These are phyloP conservation scores for Macadamia tetraphylla DNA, from an alignment of 164 flowering plant genomes.

Conservation along the genomic window DNA sequence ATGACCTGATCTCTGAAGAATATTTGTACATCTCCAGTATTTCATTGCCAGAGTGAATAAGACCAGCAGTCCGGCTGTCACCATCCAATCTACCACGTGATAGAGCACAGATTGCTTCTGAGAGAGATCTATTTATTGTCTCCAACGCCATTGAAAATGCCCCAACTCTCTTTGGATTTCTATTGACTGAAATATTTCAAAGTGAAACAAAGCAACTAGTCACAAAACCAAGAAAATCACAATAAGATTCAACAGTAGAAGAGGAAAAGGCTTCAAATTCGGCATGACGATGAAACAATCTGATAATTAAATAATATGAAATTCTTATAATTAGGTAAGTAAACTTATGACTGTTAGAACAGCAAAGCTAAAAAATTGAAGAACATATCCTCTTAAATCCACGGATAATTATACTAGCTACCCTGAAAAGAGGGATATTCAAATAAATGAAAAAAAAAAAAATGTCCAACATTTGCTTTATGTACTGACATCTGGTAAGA, in stretches of 20 bases:
- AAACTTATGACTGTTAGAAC: too few relatives aligned
- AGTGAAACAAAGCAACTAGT: not conserved
- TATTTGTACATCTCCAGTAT: conserved; percentile 75
- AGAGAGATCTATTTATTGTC: conserved; percentile 86
- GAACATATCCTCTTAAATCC: too few relatives aligned
- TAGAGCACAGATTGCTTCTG: conserved; percentile 84
- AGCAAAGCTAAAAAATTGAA: too few relatives aligned
- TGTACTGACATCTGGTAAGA: too few relatives aligned
- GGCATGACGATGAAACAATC: not conserved
- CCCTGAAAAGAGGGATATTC: too few relatives aligned
- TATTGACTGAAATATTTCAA: conserved; percentile 47
- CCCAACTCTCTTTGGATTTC: conserved; percentile 88
- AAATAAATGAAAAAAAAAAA: too few relatives aligned
- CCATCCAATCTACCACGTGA: conserved; percentile 91
- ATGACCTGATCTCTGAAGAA: conserved; percentile 70
- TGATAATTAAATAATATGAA: too few relatives aligned
- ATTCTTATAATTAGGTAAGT: too few relatives aligned
- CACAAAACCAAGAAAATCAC: not conserved
- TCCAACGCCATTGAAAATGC: conserved; percentile 89
- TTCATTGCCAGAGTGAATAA: conserved; percentile 83
- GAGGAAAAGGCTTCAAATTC: not conserved
- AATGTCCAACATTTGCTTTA: too few relatives aligned
- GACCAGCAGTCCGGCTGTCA: conserved; percentile 80
- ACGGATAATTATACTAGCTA: too few relatives aligned
- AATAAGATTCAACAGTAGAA: not conserved